A percentile compares a stretch with the other conserved stretches of the same genome.
These are phyloP conservation scores for Millerozyma acaciae DNA, from an alignment of 805 yeast genomes.

Conservation along the genomic window DNA sequence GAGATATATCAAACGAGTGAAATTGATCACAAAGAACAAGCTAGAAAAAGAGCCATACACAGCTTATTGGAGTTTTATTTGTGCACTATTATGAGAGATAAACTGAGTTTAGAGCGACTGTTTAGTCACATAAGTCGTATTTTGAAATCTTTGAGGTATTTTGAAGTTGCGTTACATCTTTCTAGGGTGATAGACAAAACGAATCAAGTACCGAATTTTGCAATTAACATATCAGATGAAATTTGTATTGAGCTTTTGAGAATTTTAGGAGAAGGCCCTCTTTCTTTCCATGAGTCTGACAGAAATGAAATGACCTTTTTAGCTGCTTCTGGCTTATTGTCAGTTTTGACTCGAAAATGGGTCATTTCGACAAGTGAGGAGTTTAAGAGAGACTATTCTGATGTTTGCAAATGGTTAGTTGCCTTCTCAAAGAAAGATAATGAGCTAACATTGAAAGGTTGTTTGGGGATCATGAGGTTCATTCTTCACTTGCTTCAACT, in stretches of 20 bases:
- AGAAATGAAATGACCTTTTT: conserved; percentile 37
- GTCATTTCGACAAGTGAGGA: conserved; percentile 13
- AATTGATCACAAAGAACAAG: too few species aligned
- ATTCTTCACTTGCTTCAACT: not conserved
- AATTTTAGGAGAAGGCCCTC: conserved; percentile 27
- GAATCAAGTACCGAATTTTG: conserved; percentile 1
- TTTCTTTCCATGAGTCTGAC: conserved; percentile 28
- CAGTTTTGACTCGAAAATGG: conserved; percentile 24
- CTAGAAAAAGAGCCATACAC: too few species aligned
- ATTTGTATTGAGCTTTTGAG: too few species aligned
- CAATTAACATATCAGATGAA: conserved; percentile 8
- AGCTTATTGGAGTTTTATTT: too few species aligned
- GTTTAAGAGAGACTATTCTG: conserved; percentile 41
- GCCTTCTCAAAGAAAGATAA: not conserved
- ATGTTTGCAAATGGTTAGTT: conserved; percentile 44
- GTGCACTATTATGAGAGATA: too few species aligned
- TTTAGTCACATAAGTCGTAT: too few species aligned
- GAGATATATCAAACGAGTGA: too few species aligned
- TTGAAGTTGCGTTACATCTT: too few species aligned
- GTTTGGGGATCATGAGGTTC: not conserved
- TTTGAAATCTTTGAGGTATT: too few species aligned
- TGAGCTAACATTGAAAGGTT: too few species aligned
- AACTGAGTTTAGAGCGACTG: too few species aligned
- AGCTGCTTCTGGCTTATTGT: conserved; percentile 29
- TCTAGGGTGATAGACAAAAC: not conserved